These are phyloP conservation scores for Tuctoria greenei DNA, from an alignment of 176 grass and related monocot species.

Conservation along the genomic window DNA sequence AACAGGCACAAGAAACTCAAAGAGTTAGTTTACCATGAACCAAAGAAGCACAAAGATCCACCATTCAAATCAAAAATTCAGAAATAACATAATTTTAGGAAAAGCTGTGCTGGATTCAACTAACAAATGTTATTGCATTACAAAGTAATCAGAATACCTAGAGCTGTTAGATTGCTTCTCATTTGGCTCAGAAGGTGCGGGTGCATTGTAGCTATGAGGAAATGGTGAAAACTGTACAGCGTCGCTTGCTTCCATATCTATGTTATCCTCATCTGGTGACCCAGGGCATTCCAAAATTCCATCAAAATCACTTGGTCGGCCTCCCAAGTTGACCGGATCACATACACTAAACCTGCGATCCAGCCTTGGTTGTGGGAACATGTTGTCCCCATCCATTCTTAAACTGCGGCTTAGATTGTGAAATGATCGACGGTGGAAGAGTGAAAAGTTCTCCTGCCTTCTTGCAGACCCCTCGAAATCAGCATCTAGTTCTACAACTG, in stretches of 20 bases:
- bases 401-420: conserved; percentile 72
- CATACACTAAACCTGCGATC: conserved; percentile 83
- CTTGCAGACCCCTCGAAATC: conserved; percentile 76
- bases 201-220: conserved; percentile 42
- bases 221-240: conserved; percentile 44
- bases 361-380: conserved; percentile 53
- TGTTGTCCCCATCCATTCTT: conserved; percentile 60
- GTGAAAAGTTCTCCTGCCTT: conserved; percentile 60
- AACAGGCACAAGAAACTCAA: conserved; percentile 15
- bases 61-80: neutral
- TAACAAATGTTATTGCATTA: conserved; percentile 1
- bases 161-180: conserved; percentile 42
- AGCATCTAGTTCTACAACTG: conserved; percentile 68
- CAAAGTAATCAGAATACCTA: conserved; percentile 48
- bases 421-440: conserved; percentile 70
- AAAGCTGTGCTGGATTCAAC: neutral
- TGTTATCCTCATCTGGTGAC: conserved; percentile 62
- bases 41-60: neutral
- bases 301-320: conserved; percentile 69
- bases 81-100: neutral
- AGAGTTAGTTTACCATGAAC: conserved; percentile 12
- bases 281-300: conserved; percentile 49
- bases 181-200: conserved; percentile 48
- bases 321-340: conserved; percentile 58
- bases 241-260: conserved; percentile 41